Evolutionary conservation across 192 early-diverging fungal species (phyloP).

Genomic region (Entophlyctis luteolus): DNA sequence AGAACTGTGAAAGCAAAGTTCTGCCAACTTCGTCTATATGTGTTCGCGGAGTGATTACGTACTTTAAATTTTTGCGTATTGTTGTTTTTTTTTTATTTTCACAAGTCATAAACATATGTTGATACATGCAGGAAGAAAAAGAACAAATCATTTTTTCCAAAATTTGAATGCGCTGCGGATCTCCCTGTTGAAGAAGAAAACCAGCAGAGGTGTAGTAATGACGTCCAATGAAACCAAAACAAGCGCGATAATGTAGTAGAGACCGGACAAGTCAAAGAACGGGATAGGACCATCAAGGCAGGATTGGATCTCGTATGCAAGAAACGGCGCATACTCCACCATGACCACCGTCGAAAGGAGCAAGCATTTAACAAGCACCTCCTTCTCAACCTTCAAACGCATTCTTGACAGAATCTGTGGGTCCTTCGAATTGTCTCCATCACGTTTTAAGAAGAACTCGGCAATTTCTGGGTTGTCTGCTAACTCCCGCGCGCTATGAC

Average conservation of each 20-base stretch:
- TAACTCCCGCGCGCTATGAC: not conserved
- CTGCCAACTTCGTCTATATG: no score
- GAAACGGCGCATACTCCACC: not conserved
- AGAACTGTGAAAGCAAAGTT: no score
- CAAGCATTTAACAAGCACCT: constrained; percentile 7
- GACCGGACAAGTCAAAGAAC: not conserved
- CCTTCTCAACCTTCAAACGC: not conserved
- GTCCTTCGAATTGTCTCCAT: not conserved
- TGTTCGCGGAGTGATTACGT: no score
- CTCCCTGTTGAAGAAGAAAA: not conserved
- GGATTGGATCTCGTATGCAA: not conserved
- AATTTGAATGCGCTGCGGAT: not conserved
- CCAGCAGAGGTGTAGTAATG: not conserved
- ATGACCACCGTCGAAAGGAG: not conserved
- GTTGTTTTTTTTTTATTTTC: no score
- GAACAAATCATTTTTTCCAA: no score
- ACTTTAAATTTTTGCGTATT: no score
- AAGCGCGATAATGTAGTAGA: not conserved
- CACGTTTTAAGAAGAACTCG: not conserved
- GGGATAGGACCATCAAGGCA: not conserved
- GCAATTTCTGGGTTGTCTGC: constrained; percentile 2
- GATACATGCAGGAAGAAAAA: no score
- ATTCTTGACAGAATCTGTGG: not conserved
- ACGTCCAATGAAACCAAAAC: not conserved
- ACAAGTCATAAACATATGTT: no score